These are phyloP conservation scores for Westerdykella aurantiaca DNA, from an alignment of 2,329 filamentous ascomycete species.

Conservation along the genomic window DNA sequence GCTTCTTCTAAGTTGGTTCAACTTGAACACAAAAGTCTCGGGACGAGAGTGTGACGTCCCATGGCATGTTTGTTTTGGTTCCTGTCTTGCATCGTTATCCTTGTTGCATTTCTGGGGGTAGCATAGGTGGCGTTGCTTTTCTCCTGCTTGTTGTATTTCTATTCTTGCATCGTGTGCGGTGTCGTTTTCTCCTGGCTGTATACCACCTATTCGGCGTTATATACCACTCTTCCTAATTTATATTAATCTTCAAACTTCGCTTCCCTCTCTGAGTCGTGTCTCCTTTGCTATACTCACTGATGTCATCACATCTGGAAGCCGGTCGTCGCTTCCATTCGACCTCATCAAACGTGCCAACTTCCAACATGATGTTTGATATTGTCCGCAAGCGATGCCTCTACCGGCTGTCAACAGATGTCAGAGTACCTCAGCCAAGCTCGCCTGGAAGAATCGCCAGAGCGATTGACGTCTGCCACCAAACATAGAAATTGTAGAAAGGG, in stretches of 20 bases:
- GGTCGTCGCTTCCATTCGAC: too few species aligned
- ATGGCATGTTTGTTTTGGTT: neutral
- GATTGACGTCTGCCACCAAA: neutral
- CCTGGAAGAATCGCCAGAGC: neutral
- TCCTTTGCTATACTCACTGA: too few species aligned
- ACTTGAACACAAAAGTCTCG: neutral
- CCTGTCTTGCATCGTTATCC: neutral
- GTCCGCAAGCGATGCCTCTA: neutral
- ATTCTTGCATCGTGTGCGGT: too few species aligned
- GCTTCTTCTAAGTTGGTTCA: conserved; percentile 13
- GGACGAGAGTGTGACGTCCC: neutral
- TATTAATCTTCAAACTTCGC: neutral
- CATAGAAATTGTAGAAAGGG: neutral
- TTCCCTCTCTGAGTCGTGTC: too few species aligned
- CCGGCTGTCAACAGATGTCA: neutral
- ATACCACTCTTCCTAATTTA: neutral
- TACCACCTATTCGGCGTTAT: neutral
- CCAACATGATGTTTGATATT: too few species aligned
- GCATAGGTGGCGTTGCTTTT: neutral
- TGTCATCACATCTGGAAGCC: too few species aligned
- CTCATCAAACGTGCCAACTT: too few species aligned
- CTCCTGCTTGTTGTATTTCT: too few species aligned
- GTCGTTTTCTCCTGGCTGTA: too few species aligned
- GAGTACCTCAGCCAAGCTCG: neutral
- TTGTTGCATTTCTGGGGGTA: neutral